These are phyloP conservation scores for Datisca glomerata DNA, from an alignment of 306 rosid genomes.

Conservation along the genomic window DNA sequence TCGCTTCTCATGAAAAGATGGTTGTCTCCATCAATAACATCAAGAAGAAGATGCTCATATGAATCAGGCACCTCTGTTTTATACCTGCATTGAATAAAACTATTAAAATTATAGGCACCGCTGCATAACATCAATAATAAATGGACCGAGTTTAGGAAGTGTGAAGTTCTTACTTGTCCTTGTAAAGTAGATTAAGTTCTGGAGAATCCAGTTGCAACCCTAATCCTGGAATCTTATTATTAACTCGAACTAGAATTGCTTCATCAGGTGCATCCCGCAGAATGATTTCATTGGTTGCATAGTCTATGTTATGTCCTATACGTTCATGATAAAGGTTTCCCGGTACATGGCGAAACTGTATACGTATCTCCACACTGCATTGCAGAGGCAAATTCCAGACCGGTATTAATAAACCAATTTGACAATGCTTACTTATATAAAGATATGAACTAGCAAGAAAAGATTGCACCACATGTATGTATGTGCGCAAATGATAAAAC, in stretches of 20 bases:
- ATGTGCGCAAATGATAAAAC: no score
- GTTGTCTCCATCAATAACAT: conserved; percentile 70
- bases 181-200: conserved; percentile 71
- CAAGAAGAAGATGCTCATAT: conserved; percentile 84
- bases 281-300: conserved; percentile 75
- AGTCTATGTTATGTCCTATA: conserved; percentile 50
- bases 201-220: conserved; percentile 82
- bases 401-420: not conserved
- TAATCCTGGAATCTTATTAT: conserved; percentile 90
- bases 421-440: not conserved
- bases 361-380: conserved; percentile 91
- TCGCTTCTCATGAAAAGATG: conserved; percentile 85
- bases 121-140: conserved; percentile 4
- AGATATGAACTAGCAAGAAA: not conserved
- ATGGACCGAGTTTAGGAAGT: conserved; percentile 7
- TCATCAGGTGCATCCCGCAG: conserved; percentile 79
- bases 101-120: no score
- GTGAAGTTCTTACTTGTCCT: conserved; percentile 60
- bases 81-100: conserved; percentile 31
- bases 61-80: conserved; percentile 78
- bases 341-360: conserved; percentile 69
- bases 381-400: conserved; percentile 1
- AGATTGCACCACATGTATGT: not conserved
- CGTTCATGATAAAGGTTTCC: conserved; percentile 58
- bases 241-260: conserved; percentile 74